Base-by-base conservation (phyloP, 257 asterid species). In the Nicotiana otophora region DNA sequence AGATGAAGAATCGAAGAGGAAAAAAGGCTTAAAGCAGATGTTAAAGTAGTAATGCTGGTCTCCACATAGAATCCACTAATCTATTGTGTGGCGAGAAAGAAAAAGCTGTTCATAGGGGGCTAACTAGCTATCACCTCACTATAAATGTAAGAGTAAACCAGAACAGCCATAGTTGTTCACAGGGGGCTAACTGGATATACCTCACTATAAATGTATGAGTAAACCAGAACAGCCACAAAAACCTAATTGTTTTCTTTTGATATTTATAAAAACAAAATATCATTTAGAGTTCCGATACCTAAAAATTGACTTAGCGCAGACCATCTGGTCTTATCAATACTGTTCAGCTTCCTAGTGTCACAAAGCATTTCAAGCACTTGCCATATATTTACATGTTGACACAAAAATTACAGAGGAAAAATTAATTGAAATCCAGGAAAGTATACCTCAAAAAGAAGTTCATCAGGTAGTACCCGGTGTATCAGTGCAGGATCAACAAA, bases 401-500 rank as follows among this genome's bases (percentile, higher is more conserved):
- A 36, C 26, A 72, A 58, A 79, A 48, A 48, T 7, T 46, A 64
- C n/a, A 17, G 2, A n/a, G 23, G 28, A 78, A 80, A 75, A 34
- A 17, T n/a, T 54, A 51, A 42, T 26, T 10, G 4, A 63, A 14
- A 46, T 19, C 19, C 23, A 63, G 65, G 10, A 17, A 63, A 84
- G 58, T 85, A 60, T 88, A 95, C 99, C 95, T 95, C 99, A 66
- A 87, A 91, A 84, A 96, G 91, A 83, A 94, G 90, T 92, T 96
- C 99, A 81, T 96, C 99, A 19, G 99, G 99, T 87, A 96, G 87
- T 80, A 64, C 62, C 36, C 92, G 94, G 85, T 96, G 97, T 76
- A 96, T 88, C 79, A 93, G 89, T 1, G 98, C 91, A 42, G 92
- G 86, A 80, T 96, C 99, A 82, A 89, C 89, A 81, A 14, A 85